Conservation (phyloP, 2,329 filamentous ascomycete species). For the Seiridium cupressi region DNA sequence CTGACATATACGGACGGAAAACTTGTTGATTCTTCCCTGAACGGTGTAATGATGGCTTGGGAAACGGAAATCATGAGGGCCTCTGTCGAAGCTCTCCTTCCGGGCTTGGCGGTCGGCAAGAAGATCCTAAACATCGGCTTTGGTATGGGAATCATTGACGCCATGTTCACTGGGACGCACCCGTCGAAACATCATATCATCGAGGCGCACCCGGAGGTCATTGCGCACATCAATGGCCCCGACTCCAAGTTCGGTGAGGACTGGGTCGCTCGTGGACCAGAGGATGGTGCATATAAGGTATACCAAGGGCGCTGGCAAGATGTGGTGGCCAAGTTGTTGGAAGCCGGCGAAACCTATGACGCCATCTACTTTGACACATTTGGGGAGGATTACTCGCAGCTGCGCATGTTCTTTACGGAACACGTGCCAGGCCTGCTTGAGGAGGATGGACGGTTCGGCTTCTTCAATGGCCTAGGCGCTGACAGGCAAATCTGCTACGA, state of each 20-base stretch:
- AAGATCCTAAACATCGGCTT: conserved; percentile 84
- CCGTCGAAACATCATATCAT: conserved; percentile 78
- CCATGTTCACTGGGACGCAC: conserved; percentile 66
- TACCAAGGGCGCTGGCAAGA: conserved; percentile 81
- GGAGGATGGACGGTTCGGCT: conserved; percentile 72
- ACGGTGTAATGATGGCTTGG: conserved; percentile 95
- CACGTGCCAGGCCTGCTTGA: conserved; percentile 78
- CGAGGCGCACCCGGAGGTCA: conserved; percentile 78
- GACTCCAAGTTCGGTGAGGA: conserved; percentile 50
- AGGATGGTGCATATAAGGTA: conserved; percentile 69
- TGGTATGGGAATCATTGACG: conserved; percentile 87
- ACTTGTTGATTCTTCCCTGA: conserved; percentile 71
- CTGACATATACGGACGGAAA: conserved; percentile 65
- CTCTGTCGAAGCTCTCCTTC: conserved; percentile 66
- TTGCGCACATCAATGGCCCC: conserved; percentile 55
- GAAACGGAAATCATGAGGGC: conserved; percentile 82
- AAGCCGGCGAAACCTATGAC: conserved; percentile 70
- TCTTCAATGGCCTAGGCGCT: conserved; percentile 89
- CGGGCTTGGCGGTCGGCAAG: conserved; percentile 44
- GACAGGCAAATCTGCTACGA: conserved; percentile 93
- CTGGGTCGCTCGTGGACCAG: conserved; percentile 55
- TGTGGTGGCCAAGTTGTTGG: conserved; percentile 65
- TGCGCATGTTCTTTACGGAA: conserved; percentile 85
- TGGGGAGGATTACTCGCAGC: conserved; percentile 85
- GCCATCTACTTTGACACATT: conserved; percentile 98